A percentile compares a stretch with the other conserved stretches of the same genome.
These are phyloP conservation scores for Picochlorum sp. DNA, from an alignment of 139 green algal genomes.

Conservation along the genomic window DNA sequence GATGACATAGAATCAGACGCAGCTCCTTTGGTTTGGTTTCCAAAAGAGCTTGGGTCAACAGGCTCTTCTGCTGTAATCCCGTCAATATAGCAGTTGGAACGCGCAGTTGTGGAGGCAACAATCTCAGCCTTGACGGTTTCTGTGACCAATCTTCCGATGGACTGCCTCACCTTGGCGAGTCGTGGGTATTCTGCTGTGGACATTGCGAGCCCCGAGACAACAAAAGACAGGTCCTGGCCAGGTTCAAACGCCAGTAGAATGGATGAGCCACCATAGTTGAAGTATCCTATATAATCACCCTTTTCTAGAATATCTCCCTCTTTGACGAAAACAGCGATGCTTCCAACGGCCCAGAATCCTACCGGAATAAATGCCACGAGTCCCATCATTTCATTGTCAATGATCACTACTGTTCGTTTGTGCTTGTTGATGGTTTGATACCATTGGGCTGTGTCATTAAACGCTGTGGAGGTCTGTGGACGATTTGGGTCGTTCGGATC, in stretches of 20 bases:
- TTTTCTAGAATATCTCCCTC: neutral
- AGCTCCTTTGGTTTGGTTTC: neutral
- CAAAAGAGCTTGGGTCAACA: neutral
- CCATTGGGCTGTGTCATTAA: conserved; percentile 1
- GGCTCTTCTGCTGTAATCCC: neutral
- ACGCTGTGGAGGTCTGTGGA: conserved; percentile 1
- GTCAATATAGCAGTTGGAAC: conserved; percentile 1
- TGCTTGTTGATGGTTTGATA: conserved; percentile 1
- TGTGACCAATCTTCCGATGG: conserved; percentile 4
- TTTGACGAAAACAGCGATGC: neutral
- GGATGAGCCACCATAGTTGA: conserved; percentile 2
- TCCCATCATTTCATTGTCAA: neutral
- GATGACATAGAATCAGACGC: neutral
- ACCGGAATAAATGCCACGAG: neutral
- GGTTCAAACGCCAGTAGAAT: conserved; percentile 2
- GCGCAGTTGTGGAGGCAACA: neutral
- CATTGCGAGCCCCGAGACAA: neutral
- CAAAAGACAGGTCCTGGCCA: neutral
- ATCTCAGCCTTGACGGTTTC: neutral
- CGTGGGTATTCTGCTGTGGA: conserved; percentile 4
- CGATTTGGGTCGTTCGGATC: conserved; percentile 3
- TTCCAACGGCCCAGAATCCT: conserved; percentile 3
- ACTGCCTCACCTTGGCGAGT: conserved; percentile 2
- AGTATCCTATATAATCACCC: neutral
- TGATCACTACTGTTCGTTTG: neutral